Conservation (phyloP, 257 asterid species). For the Scutellaria minor region DNA sequence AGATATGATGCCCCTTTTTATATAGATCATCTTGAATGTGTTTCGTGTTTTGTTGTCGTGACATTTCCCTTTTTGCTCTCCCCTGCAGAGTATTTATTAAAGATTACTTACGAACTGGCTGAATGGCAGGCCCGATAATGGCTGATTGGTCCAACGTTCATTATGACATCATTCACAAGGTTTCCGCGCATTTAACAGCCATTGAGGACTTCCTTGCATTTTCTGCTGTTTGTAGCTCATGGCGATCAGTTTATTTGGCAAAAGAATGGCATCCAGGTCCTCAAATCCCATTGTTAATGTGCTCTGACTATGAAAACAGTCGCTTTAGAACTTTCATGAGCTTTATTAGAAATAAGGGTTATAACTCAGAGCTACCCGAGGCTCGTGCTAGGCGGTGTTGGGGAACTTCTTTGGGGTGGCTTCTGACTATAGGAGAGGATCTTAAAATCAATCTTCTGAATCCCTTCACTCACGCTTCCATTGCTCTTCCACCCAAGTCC, state of each 20-base stretch:
- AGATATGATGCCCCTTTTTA: background rate
- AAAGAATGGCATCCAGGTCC: slow-evolving; percentile 46
- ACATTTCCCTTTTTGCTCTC: background rate
- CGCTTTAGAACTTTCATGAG: slow-evolving; percentile 30
- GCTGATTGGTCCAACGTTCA: slow-evolving; percentile 48
- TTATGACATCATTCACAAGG: slow-evolving; percentile 39
- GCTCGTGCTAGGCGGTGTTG: slow-evolving; percentile 33
- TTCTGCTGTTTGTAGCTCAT: slow-evolving; percentile 54
- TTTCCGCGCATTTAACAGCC: slow-evolving; percentile 27
- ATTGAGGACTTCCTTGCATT: slow-evolving; percentile 44
- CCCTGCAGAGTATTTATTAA: background rate
- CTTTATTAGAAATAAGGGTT: slow-evolving; percentile 32
- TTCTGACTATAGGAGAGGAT: slow-evolving; percentile 35
- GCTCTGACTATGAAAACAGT: slow-evolving; percentile 27
- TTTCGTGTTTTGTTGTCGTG: background rate
- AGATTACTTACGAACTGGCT: background rate
- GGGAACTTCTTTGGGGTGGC: slow-evolving; percentile 42
- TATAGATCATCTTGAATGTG: background rate
- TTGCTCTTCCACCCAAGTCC: slow-evolving; percentile 35
- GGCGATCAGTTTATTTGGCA: slow-evolving; percentile 43
- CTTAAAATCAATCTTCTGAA: slow-evolving; percentile 33
- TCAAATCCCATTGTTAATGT: slow-evolving; percentile 44
- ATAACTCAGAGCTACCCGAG: slow-evolving; percentile 37
- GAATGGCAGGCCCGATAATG: slow-evolving; percentile 33
- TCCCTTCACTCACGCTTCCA: slow-evolving; percentile 34